phyloP scores from a whole-genome alignment of 257 asterid species.

The Solanum ossicruentum region DNA sequence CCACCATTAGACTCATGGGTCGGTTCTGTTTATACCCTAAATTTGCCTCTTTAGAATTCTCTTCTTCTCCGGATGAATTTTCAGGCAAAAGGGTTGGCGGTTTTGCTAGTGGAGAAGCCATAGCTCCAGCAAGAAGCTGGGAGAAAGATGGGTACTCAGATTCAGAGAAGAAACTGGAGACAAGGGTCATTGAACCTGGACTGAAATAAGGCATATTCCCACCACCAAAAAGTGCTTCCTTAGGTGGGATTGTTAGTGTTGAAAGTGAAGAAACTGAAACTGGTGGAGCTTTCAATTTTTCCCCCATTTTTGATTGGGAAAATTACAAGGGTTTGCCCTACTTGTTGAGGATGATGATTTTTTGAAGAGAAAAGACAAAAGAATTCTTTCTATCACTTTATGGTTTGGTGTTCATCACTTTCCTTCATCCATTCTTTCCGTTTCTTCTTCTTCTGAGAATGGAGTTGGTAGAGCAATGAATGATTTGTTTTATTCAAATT shows the following conservation, averaged over 20 bases:
- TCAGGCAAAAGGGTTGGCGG: not conserved
- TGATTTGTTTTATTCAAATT: not conserved
- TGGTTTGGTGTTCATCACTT: not conserved
- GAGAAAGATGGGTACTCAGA: constrained; percentile 53
- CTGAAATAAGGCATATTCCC: constrained; percentile 22
- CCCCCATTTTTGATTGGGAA: not conserved
- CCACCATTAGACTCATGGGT: constrained; percentile 66
- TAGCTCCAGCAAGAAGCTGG: constrained; percentile 84
- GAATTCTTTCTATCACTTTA: not conserved
- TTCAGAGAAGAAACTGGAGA: constrained; percentile 48
- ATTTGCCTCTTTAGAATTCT: constrained; percentile 5
- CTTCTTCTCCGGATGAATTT: not conserved
- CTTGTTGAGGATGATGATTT: not conserved
- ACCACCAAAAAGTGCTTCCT: constrained; percentile 12
- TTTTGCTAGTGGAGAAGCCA: constrained; percentile 59
- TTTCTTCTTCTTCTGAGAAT: not conserved
- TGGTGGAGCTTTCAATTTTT: not conserved
- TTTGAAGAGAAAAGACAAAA: not conserved
- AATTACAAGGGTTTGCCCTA: not conserved
- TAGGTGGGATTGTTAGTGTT: constrained; percentile 21
- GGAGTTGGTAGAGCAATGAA: not conserved
- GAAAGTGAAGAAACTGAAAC: constrained; percentile 3
- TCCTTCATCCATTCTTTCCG: not conserved
- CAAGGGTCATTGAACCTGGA: constrained; percentile 29
- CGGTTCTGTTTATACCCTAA: constrained; percentile 68